Conservation (phyloP, 2,329 filamentous ascomycete species). For the Dothidotthia symphoricarpi region DNA sequence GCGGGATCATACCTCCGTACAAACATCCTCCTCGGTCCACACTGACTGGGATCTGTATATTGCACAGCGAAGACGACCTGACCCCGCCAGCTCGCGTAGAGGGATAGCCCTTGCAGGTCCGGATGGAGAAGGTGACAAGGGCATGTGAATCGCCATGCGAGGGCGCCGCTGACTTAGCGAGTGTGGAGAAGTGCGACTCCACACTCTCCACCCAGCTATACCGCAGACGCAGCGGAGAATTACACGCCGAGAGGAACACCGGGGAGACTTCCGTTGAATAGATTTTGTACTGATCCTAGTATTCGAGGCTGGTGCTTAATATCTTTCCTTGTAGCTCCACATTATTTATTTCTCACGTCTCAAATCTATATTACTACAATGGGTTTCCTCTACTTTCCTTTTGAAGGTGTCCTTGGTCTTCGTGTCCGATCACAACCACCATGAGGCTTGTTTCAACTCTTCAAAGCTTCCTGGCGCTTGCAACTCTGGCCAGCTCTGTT, state of each 20-base stretch:
- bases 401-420: too few species aligned
- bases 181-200: background rate
- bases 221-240: too few species aligned
- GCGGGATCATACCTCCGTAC: slow-evolving; percentile 25
- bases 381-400: too few species aligned
- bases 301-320: too few species aligned
- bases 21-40: slow-evolving; percentile 17
- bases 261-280: too few species aligned
- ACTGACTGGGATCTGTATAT: slow-evolving; percentile 21
- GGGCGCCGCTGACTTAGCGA: slow-evolving; percentile 15
- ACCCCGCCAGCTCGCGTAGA: slow-evolving; percentile 31
- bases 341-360: too few species aligned
- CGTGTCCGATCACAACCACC: background rate
- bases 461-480: slow-evolving; percentile 12
- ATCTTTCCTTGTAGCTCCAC: too few species aligned
- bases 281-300: too few species aligned
- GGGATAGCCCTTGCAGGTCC: slow-evolving; percentile 14
- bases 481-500: slow-evolving; percentile 32
- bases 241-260: too few species aligned
- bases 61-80: slow-evolving; percentile 19
- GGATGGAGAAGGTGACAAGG: slow-evolving; percentile 34
- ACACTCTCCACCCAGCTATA: background rate
- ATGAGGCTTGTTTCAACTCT: slow-evolving; percentile 14
- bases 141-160: slow-evolving; percentile 11
- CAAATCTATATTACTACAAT: slow-evolving; percentile 1